A percentile compares a stretch with the other conserved stretches of the same genome.
These are phyloP conservation scores for Colletotrichum aenigma DNA, from an alignment of 2,329 filamentous ascomycete species.

Conservation along the genomic window DNA sequence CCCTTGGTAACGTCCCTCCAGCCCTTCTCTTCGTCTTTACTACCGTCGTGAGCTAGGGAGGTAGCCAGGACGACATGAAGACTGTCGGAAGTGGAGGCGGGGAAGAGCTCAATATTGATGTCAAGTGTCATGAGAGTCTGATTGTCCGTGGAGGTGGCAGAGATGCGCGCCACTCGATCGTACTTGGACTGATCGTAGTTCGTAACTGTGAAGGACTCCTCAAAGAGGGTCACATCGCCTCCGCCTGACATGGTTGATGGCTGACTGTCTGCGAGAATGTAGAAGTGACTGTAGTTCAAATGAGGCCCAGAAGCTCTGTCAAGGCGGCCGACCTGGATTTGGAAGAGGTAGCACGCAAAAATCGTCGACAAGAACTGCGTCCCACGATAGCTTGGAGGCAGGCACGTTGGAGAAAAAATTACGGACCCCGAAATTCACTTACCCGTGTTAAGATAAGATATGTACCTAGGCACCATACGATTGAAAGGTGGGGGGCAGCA, in stretches of 20 bases:
- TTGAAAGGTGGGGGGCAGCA: neutral
- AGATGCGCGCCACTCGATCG: conserved; percentile 90
- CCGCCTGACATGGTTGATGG: conserved; percentile 53
- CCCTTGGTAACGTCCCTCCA: conserved; percentile 77
- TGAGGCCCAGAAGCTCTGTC: neutral
- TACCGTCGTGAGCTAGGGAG: conserved; percentile 85
- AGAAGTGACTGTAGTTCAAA: neutral
- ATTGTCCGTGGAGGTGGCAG: conserved; percentile 75
- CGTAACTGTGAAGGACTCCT: conserved; percentile 87
- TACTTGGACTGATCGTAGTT: conserved; percentile 86
- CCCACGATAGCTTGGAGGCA: neutral
- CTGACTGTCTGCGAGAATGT: neutral
- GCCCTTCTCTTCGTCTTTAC: conserved; percentile 74
- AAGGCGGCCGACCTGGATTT: neutral
- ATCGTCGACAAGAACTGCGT: neutral
- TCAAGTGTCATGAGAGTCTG: conserved; percentile 83
- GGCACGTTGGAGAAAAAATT: neutral
- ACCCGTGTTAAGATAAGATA: neutral
- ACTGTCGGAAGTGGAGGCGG: conserved; percentile 73
- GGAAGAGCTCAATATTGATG: conserved; percentile 93
- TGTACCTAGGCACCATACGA: neutral
- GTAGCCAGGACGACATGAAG: conserved; percentile 84
- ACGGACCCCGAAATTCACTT: neutral
- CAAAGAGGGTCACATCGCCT: conserved; percentile 90
- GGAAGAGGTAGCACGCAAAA: neutral